Conservation (phyloP, 2,329 filamentous ascomycete genomes). For the Neofusicoccum laricinum region DNA sequence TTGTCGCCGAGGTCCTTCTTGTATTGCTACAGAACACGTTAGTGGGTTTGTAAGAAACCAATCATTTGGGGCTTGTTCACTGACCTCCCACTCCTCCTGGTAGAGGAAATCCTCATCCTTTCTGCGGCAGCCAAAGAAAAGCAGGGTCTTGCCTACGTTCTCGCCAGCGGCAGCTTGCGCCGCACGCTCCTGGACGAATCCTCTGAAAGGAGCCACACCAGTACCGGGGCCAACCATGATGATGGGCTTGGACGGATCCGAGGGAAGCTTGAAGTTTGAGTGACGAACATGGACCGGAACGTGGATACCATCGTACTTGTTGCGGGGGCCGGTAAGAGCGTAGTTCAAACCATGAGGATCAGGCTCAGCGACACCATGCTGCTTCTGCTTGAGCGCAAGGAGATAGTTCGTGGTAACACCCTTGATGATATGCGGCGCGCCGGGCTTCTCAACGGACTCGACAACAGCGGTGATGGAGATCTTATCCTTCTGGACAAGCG, state of each 20-base stretch:
- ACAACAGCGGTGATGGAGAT: slow-evolving; percentile 95
- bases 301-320: slow-evolving; percentile 95
- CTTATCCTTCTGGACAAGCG: slow-evolving; percentile 87
- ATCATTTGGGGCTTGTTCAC: slow-evolving; percentile 36
- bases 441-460: slow-evolving; percentile 75
- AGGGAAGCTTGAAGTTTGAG: slow-evolving; percentile 98
- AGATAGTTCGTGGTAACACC: slow-evolving; percentile 98
- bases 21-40: slow-evolving; percentile 62
- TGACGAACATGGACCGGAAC: slow-evolving; percentile 94
- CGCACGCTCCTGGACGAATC: slow-evolving; percentile 89
- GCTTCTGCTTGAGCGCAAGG: slow-evolving; percentile 91
- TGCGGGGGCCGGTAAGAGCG: slow-evolving; percentile 81
- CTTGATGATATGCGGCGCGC: slow-evolving; percentile 75
- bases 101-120: slow-evolving; percentile 90
- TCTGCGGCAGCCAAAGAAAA: slow-evolving; percentile 96
- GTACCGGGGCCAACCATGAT: slow-evolving; percentile 97
- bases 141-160: slow-evolving; percentile 77
- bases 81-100: slow-evolving; percentile 85
- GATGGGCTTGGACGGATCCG: slow-evolving; percentile 87
- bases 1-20: slow-evolving; percentile 80
- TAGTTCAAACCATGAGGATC: slow-evolving; percentile 84
- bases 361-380: slow-evolving; percentile 80
- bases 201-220: slow-evolving; percentile 93
- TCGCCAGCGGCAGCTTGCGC: slow-evolving; percentile 77
- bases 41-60: slow-evolving; percentile 25